Base-by-base conservation (phyloP, 257 asterid genomes). In the Gentiana straminea region DNA sequence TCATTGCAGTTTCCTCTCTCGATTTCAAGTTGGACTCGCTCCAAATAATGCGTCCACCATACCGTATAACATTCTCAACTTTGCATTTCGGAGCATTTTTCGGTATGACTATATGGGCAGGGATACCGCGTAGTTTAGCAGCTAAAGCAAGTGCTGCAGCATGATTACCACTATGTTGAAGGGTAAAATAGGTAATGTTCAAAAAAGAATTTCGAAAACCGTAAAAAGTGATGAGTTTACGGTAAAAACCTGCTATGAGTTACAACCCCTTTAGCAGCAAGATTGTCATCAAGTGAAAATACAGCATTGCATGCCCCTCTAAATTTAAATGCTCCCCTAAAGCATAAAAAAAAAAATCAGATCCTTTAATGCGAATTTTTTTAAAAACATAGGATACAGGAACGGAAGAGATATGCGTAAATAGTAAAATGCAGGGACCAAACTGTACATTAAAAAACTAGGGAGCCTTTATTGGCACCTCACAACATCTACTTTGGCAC, bases 101-200 rank as follows among this genome's bases (percentile, higher is more conserved):
- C 3, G 96, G 96, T 32, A 91, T 67, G 69, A 91, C 81, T 58
- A 91, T 77, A 64, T 83, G 83, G 3, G 98, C 98, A 49, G 94
- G 87, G 66, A 91, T 81, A 32, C 92, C 95, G 50, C 98, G 75
- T 63, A 81, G 69, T 39, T 39, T 39, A 63, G 98, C 96, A 62
- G 98, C 98, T 95, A 91, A 74, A 59, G 98, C 64, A 44, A 91
- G 94, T 7, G 98, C 98, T 51, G 98, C 95, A 49, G 96, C 98
- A 79, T 91, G 98, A 68, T 91, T 91, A 41, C 98, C 98, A 62
- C 98, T 87, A 71, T 48, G 58, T 73, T 67, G 45, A 52, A 46
- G 49, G 55, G 55, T 13, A 33, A 46, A 51, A 77, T 66, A 74
- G 71, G 54, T 41, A 15, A 49, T 66, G 54, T 68, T 59, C 39